phyloP scores from a whole-genome alignment of 805 yeast species.

The Candida golubevii region DNA sequence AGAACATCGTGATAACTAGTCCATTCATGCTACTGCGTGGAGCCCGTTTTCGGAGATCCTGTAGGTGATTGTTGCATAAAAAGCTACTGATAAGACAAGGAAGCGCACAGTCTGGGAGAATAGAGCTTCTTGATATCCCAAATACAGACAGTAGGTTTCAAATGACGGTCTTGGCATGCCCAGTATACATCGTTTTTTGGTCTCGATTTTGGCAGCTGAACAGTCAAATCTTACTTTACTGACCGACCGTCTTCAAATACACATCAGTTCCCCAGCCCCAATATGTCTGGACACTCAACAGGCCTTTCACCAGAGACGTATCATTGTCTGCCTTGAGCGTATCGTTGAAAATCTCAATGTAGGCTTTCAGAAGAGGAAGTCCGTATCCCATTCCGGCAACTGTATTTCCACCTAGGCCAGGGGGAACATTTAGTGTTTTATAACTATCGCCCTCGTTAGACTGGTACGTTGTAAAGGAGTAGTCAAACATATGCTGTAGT shows the following conservation, averaged over 20 bases:
- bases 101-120: too few relatives aligned
- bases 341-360: conserved; percentile 40
- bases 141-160: too few relatives aligned
- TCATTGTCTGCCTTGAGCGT: conserved; percentile 16
- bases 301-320: conserved; percentile 27
- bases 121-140: too few relatives aligned
- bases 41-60: too few relatives aligned
- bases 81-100: too few relatives aligned
- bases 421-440: conserved; percentile 62
- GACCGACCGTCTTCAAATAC: conserved; percentile 47
- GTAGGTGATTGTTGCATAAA: too few relatives aligned
- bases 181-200: too few relatives aligned
- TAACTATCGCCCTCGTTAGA: conserved; percentile 53
- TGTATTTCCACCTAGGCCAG: conserved; percentile 63
- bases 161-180: too few relatives aligned
- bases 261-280: conserved; percentile 80
- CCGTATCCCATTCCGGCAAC: conserved; percentile 98
- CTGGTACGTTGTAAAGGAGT: conserved; percentile 79
- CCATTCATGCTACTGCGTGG: too few relatives aligned
- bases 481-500: conserved; percentile 70
- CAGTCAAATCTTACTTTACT: conserved; percentile 2
- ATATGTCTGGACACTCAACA: conserved; percentile 62
- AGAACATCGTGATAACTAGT: too few relatives aligned
- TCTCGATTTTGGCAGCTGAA: too few relatives aligned
- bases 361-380: conserved; percentile 65